These are phyloP conservation scores for Fraxinus anomala DNA, from an alignment of 257 asterid genomes.

Conservation along the genomic window DNA sequence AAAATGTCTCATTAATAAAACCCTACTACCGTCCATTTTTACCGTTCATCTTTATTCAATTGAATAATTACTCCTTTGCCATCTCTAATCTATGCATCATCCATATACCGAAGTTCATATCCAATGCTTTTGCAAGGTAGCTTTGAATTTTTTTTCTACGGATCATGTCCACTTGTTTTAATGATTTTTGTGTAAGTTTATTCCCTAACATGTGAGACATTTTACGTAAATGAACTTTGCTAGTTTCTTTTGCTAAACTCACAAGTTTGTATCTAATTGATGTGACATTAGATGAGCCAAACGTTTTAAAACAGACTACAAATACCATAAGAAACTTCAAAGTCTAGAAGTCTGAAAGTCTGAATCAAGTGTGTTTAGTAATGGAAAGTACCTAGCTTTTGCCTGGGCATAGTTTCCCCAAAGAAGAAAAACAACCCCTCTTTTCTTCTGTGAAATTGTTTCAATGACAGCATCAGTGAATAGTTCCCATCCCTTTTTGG, in stretches of 20 bases:
- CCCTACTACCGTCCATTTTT: background rate
- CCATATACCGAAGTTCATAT: background rate
- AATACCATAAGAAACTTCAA: background rate
- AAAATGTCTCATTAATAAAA: background rate
- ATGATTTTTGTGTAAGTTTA: background rate
- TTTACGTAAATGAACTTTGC: background rate
- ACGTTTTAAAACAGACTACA: background rate
- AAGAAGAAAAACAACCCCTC: constrained; percentile 89
- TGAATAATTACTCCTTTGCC: background rate
- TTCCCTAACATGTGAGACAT: background rate
- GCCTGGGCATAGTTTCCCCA: constrained; percentile 99
- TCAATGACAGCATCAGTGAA: constrained; percentile 91
- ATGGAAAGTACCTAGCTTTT: constrained; percentile 62
- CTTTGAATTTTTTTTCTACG: background rate
- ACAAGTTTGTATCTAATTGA: background rate
- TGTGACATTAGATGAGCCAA: background rate
- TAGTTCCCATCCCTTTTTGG: constrained; percentile 96
- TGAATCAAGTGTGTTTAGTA: constrained; percentile 4
- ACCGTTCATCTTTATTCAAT: background rate
- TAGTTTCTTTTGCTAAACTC: background rate
- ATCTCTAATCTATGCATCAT: background rate
- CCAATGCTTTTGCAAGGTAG: background rate
- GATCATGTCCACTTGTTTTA: background rate
- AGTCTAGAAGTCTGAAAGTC: background rate
- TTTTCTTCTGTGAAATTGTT: constrained; percentile 73